phyloP scores from a whole-genome alignment of 331 rosid species.

The Saraca asoca region DNA sequence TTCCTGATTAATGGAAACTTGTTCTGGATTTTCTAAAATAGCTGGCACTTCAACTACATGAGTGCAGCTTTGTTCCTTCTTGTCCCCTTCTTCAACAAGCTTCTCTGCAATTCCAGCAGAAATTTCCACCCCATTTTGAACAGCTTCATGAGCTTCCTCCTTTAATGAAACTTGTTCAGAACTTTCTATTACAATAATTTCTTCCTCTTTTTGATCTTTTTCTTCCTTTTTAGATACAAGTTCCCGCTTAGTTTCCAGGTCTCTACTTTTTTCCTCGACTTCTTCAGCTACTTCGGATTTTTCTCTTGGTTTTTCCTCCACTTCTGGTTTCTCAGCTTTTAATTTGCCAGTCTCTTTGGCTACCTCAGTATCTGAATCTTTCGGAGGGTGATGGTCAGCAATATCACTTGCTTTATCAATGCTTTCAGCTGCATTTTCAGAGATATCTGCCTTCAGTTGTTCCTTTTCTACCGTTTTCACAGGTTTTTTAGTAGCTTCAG shows the following conservation, averaged over 20 bases:
- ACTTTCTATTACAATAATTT: slow-evolving; percentile 9
- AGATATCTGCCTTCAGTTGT: background rate
- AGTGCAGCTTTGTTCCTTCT: slow-evolving; percentile 31
- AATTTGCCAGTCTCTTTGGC: slow-evolving; percentile 2
- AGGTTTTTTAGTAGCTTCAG: slow-evolving; percentile 13
- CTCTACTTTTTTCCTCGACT: slow-evolving; percentile 30
- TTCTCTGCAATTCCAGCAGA: slow-evolving; percentile 31
- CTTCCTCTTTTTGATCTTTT: slow-evolving; percentile 32
- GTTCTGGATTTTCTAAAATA: slow-evolving; percentile 14
- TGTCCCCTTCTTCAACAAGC: slow-evolving; percentile 26
- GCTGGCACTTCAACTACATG: slow-evolving; percentile 24
- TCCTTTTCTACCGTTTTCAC: slow-evolving; percentile 26
- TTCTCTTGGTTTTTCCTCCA: slow-evolving; percentile 1
- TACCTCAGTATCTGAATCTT: slow-evolving; percentile 8
- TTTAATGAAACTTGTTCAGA: slow-evolving; percentile 28
- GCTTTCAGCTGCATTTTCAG: slow-evolving; percentile 19
- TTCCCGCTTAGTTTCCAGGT: slow-evolving; percentile 21
- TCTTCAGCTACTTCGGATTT: slow-evolving; percentile 18
- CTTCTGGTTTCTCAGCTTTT: background rate
- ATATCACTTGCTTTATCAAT: slow-evolving; percentile 20
- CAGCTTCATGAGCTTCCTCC: slow-evolving; percentile 26
- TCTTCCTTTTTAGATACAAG: slow-evolving; percentile 11
- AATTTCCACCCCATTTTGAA: slow-evolving; percentile 16
- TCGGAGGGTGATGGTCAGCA: slow-evolving; percentile 21
- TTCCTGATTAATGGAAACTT: slow-evolving; percentile 29